Conservation (phyloP, 345 rosid genomes). For the Leavenworthia alabamica region DNA sequence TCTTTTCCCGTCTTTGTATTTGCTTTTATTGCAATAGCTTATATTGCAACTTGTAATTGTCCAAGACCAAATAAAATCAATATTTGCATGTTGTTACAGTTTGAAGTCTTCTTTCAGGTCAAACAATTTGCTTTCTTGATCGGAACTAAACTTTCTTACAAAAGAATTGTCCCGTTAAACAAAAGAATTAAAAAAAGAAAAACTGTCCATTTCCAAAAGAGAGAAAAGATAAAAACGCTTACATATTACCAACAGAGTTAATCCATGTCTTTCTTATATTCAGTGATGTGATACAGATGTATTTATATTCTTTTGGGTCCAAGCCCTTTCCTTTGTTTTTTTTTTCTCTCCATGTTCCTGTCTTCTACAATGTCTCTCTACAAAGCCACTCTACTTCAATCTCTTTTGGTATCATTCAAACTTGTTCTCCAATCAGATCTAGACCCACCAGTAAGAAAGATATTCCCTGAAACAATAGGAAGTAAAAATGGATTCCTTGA, state of each 20-base stretch:
- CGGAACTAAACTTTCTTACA: conserved; percentile 37
- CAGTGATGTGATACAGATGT: background rate
- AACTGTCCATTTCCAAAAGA: conserved; percentile 5
- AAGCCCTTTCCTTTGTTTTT: conserved; percentile 9
- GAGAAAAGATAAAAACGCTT: conserved; percentile 5
- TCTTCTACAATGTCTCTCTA: conserved; percentile 19
- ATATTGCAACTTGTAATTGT: background rate
- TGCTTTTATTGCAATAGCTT: background rate
- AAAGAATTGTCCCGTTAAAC: conserved; percentile 46
- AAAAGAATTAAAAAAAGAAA: conserved; percentile 31
- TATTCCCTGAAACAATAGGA: conserved; percentile 91
- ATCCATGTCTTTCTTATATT: conserved; percentile 24
- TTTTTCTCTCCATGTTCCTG: background rate
- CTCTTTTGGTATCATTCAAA: conserved; percentile 37
- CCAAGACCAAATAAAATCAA: background rate
- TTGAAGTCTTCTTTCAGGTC: background rate
- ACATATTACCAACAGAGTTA: conserved; percentile 30
- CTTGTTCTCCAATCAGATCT: conserved; percentile 94
- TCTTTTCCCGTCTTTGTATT: background rate
- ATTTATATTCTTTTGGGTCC: conserved; percentile 11
- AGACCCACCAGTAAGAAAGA: conserved; percentile 91
- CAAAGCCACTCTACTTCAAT: conserved; percentile 12
- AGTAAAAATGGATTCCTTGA: conserved; percentile 96
- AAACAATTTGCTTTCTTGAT: conserved; percentile 2
- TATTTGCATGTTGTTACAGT: background rate